Conservation (phyloP, 208 protist genomes). For the Trypanosoma mega region DNA sequence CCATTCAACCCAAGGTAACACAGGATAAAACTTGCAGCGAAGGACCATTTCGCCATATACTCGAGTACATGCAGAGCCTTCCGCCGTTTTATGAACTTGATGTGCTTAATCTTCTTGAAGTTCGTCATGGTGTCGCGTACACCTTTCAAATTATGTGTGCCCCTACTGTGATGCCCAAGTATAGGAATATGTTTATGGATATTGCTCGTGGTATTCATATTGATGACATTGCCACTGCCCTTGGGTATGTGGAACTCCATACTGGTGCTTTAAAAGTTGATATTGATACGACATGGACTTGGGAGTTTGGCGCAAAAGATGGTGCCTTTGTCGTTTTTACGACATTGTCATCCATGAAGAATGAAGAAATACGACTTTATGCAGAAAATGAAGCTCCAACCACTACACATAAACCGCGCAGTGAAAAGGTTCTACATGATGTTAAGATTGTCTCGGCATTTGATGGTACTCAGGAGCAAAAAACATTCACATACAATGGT, state of each 20-base stretch:
- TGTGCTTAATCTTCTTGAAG: slow-evolving; percentile 72
- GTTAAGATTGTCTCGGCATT: slow-evolving; percentile 46
- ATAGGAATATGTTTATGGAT: slow-evolving; percentile 61
- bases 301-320: slow-evolving; percentile 29
- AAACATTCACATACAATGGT: slow-evolving; percentile 45
- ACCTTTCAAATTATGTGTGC: slow-evolving; percentile 83
- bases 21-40: slow-evolving; percentile 42
- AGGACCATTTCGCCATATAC: slow-evolving; percentile 57
- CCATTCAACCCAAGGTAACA: slow-evolving; percentile 55
- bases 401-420: slow-evolving; percentile 35
- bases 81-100: slow-evolving; percentile 63
- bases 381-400: slow-evolving; percentile 32
- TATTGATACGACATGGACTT: slow-evolving; percentile 63
- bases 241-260: slow-evolving; percentile 51
- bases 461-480: slow-evolving; percentile 55
- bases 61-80: slow-evolving; percentile 65
- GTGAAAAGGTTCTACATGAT: slow-evolving; percentile 46
- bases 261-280: slow-evolving; percentile 44
- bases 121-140: slow-evolving; percentile 69
- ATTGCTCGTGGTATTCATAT: slow-evolving; percentile 51
- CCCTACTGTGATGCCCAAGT: slow-evolving; percentile 54
- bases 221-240: slow-evolving; percentile 33
- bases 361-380: slow-evolving; percentile 60
- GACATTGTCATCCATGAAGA: slow-evolving; percentile 52
- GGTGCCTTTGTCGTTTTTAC: slow-evolving; percentile 40